A percentile compares a stretch with the other conserved stretches of the same genome.
These are phyloP conservation scores for Epichloe elymi DNA, from an alignment of 2,329 filamentous ascomycete genomes.

Conservation along the genomic window DNA sequence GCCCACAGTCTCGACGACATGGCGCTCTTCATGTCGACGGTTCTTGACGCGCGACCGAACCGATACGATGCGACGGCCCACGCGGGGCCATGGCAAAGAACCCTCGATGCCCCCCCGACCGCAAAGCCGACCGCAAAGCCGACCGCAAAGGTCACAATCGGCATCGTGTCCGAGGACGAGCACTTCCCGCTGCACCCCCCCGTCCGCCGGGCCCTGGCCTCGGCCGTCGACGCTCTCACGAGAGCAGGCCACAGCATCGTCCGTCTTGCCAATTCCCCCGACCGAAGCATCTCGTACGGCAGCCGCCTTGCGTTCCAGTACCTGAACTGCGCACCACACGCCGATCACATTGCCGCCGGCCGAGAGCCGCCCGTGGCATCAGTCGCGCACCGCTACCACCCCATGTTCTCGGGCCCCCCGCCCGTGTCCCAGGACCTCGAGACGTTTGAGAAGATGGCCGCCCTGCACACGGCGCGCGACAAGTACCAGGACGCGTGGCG, in stretches of 20 bases:
- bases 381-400: neutral
- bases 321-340: neutral
- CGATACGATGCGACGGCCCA: conserved; percentile 27
- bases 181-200: conserved; percentile 38
- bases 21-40: conserved; percentile 18
- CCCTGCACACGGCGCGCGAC: conserved; percentile 10
- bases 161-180: conserved; percentile 32
- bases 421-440: conserved; percentile 8
- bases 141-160: conserved; percentile 27
- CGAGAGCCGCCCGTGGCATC: neutral
- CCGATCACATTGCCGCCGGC: neutral
- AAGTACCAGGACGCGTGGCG: conserved; percentile 27
- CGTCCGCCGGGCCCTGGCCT: conserved; percentile 29
- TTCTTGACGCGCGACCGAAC: conserved; percentile 29
- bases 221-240: conserved; percentile 24
- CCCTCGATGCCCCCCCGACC: conserved; percentile 9
- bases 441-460: conserved; percentile 22
- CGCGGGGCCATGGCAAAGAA: conserved; percentile 31
- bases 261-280: conserved; percentile 14
- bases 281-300: conserved; percentile 1
- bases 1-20: conserved; percentile 22
- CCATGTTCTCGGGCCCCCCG: neutral
- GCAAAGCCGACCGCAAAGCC: too few relatives aligned
- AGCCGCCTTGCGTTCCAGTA: conserved; percentile 7
- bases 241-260: conserved; percentile 32